Conservation (phyloP, 768 basidiomycete species). For the Serendipita indica region DNA sequence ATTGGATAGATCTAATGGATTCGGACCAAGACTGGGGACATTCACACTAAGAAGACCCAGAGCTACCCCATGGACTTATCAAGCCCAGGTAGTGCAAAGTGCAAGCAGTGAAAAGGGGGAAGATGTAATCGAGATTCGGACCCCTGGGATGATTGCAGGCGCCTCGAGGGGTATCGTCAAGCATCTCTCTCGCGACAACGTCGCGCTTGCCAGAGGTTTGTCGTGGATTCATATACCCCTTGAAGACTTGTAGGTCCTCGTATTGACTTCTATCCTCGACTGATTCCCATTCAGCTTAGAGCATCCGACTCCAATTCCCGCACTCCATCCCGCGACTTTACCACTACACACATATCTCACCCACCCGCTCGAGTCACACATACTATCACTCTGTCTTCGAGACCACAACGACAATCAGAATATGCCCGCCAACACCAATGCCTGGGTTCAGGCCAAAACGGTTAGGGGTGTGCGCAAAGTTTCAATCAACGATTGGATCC, state of each 20-base stretch:
- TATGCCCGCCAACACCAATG: conserved; percentile 59
- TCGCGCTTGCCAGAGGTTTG: conserved; percentile 31
- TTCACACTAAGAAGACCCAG: conserved; percentile 14
- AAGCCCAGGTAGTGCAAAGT: background rate
- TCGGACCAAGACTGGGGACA: conserved; percentile 17
- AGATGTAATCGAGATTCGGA: conserved; percentile 29
- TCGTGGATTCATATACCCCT: conserved; percentile 59
- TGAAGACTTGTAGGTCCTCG: conserved; percentile 50
- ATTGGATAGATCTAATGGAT: background rate
- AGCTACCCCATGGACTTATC: background rate
- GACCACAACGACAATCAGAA: conserved; percentile 49
- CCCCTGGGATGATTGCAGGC: conserved; percentile 44
- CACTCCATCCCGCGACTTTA: conserved; percentile 33
- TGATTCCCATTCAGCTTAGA: conserved; percentile 36
- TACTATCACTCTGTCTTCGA: conserved; percentile 46
- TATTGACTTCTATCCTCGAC: background rate
- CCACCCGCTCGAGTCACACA: conserved; percentile 31
- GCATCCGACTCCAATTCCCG: conserved; percentile 49
- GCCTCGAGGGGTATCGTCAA: conserved; percentile 64
- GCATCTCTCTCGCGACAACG: conserved; percentile 56
- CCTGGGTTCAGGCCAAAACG: conserved; percentile 40
- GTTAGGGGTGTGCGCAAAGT: conserved; percentile 63
- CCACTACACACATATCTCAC: conserved; percentile 58
- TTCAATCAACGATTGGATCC: conserved; percentile 12
- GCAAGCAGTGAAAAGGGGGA: conserved; percentile 10